Evolutionary conservation across 176 grass and related monocot species (phyloP).

Genomic region (Cenchrus americanus): DNA sequence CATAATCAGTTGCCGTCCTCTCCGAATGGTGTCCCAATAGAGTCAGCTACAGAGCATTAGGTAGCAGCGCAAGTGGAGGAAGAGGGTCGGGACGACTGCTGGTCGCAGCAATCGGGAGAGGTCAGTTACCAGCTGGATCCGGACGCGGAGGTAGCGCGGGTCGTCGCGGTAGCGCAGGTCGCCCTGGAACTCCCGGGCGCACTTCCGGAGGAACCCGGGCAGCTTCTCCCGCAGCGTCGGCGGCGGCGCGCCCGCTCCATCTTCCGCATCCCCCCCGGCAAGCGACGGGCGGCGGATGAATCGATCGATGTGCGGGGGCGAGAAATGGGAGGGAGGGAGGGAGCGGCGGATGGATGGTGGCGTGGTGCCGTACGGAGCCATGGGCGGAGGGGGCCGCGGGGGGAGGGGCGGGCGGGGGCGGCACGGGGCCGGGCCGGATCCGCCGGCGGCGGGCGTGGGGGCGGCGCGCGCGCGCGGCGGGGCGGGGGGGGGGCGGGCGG

Average conservation of each 20-base stretch:
- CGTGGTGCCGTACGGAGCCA: too few species aligned
- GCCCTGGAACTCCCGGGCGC: slow-evolving; percentile 74
- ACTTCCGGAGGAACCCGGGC: slow-evolving; percentile 93
- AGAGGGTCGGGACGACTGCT: neutral
- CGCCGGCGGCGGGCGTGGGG: too few species aligned
- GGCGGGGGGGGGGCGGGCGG: too few species aligned
- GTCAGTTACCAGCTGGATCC: slow-evolving; percentile 76
- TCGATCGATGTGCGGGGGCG: too few species aligned
- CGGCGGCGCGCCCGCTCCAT: slow-evolving; percentile 57
- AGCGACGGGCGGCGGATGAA: neutral
- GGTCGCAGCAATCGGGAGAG: neutral
- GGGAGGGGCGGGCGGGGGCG: too few species aligned
- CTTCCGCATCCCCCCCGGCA: slow-evolving; percentile 63
- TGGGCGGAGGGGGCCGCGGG: too few species aligned
- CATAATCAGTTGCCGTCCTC: too few species aligned
- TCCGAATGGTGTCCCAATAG: neutral
- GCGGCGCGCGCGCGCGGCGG: too few species aligned
- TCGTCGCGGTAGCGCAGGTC: slow-evolving; percentile 69
- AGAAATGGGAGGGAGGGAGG: too few species aligned
- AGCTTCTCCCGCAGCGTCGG: slow-evolving; percentile 68
- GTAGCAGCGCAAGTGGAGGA: neutral
- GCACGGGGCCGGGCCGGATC: too few species aligned
- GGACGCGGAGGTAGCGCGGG: slow-evolving; percentile 72
- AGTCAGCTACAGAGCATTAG: too few species aligned
- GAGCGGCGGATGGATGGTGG: neutral